Evolutionary conservation across 768 basidiomycete species (phyloP).

Genomic region (Mycena sanguinolenta): DNA sequence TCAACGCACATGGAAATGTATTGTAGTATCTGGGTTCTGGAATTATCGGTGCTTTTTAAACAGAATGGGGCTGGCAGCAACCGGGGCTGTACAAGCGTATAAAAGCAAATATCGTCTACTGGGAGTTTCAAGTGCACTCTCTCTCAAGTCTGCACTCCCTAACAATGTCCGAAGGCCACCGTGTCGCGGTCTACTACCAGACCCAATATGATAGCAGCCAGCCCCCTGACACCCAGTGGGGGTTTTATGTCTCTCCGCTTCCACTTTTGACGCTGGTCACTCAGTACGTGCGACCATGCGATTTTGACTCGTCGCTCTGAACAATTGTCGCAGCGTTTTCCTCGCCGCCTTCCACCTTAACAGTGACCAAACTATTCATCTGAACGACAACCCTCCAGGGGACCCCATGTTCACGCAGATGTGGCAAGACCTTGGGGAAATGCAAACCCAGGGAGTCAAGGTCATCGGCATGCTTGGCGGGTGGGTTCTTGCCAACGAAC

Average conservation of each 20-base stretch:
- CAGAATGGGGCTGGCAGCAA: slow-evolving; percentile 4
- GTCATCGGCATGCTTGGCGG: slow-evolving; percentile 44
- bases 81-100: slow-evolving; percentile 14
- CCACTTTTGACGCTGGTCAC: slow-evolving; percentile 41
- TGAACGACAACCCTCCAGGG: slow-evolving; percentile 40
- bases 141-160: neutral
- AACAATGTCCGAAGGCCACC: slow-evolving; percentile 39
- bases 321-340: slow-evolving; percentile 31
- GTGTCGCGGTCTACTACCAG: slow-evolving; percentile 44
- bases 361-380: slow-evolving; percentile 37
- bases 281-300: slow-evolving; percentile 30
- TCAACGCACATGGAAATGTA: slow-evolving; percentile 16
- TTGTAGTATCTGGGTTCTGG: neutral
- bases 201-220: slow-evolving; percentile 39
- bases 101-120: neutral
- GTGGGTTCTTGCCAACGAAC: no score
- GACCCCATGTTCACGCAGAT: slow-evolving; percentile 39
- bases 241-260: slow-evolving; percentile 40
- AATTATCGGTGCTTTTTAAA: neutral
- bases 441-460: slow-evolving; percentile 41
- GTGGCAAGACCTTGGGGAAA: slow-evolving; percentile 41
- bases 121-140: neutral
- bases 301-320: neutral
- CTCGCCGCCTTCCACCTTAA: slow-evolving; percentile 45
- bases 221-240: slow-evolving; percentile 30